phyloP scores from a whole-genome alignment of 495 filamentous ascomycete genomes.

The Letharia lupina region DNA sequence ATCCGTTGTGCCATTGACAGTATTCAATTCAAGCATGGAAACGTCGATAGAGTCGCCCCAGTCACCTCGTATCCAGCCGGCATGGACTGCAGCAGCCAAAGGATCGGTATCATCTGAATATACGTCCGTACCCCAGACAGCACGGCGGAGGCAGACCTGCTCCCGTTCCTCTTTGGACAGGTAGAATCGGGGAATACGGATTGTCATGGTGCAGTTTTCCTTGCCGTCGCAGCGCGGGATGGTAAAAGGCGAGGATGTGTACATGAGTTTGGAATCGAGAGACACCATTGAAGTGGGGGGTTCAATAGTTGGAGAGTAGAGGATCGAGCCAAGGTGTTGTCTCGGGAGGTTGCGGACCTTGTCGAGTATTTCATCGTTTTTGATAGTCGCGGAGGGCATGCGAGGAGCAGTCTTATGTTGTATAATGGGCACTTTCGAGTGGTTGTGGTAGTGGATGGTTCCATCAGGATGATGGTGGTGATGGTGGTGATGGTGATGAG shows the following conservation, averaged over 20 bases:
- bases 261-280: slow-evolving; percentile 35
- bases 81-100: slow-evolving; percentile 86
- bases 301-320: slow-evolving; percentile 43
- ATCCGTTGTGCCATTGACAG: slow-evolving; percentile 2
- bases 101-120: slow-evolving; percentile 96
- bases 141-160: slow-evolving; percentile 68
- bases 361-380: slow-evolving; percentile 58
- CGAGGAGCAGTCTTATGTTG: slow-evolving; percentile 38
- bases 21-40: slow-evolving; percentile 55
- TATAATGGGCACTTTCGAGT: slow-evolving; percentile 32
- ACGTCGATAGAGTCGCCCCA: slow-evolving; percentile 68
- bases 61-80: slow-evolving; percentile 82
- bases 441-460: slow-evolving; percentile 41
- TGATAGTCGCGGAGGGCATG: slow-evolving; percentile 54
- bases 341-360: slow-evolving; percentile 62
- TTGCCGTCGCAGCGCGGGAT: slow-evolving; percentile 71
- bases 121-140: slow-evolving; percentile 85
- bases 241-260: slow-evolving; percentile 58
- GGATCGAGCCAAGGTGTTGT: slow-evolving; percentile 70
- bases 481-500: slow-evolving; percentile 43
- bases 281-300: slow-evolving; percentile 17
- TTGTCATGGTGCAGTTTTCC: slow-evolving; percentile 82
- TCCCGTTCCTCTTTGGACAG: slow-evolving; percentile 59
- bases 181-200: slow-evolving; percentile 76
- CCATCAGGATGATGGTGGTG: slow-evolving; percentile 45